Conservation (phyloP, 164 flowering plant species). For the Magnolia sinica region DNA sequence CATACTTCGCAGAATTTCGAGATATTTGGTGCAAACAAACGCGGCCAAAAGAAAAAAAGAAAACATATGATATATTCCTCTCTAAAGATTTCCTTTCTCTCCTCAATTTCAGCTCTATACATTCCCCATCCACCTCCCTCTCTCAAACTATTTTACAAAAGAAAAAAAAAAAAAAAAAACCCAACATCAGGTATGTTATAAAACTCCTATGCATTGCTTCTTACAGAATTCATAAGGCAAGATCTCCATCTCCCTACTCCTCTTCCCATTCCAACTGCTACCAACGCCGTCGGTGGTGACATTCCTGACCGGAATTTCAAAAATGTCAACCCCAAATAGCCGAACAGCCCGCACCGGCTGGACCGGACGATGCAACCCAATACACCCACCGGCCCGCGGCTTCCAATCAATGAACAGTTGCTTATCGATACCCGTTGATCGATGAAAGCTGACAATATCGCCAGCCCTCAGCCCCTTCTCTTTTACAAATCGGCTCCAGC, state of each 20-base stretch:
- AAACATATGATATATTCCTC: neutral
- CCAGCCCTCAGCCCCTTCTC: slow-evolving; percentile 80
- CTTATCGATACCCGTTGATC: slow-evolving; percentile 48
- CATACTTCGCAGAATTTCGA: too few species aligned
- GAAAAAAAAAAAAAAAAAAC: neutral
- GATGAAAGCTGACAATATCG: slow-evolving; percentile 56
- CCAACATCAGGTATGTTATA: slow-evolving; percentile 22
- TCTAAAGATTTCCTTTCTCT: slow-evolving; percentile 1
- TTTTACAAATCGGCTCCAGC: slow-evolving; percentile 92
- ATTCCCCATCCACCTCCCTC: neutral
- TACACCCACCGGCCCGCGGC: slow-evolving; percentile 20
- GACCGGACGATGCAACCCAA: neutral
- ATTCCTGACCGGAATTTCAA: slow-evolving; percentile 32
- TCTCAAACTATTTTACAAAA: neutral
- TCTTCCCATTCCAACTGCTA: slow-evolving; percentile 33
- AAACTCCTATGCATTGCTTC: slow-evolving; percentile 54
- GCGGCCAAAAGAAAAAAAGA: neutral
- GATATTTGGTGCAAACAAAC: neutral
- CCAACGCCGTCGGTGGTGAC: neutral
- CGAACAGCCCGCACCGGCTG: slow-evolving; percentile 52
- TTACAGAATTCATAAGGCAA: slow-evolving; percentile 43
- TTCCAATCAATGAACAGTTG: slow-evolving; percentile 76
- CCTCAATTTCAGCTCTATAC: slow-evolving; percentile 1
- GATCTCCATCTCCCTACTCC: slow-evolving; percentile 47
- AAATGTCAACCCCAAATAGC: slow-evolving; percentile 78